Evolutionary conservation across 768 basidiomycete species (phyloP).

Genomic region (Boletus barrowsii): DNA sequence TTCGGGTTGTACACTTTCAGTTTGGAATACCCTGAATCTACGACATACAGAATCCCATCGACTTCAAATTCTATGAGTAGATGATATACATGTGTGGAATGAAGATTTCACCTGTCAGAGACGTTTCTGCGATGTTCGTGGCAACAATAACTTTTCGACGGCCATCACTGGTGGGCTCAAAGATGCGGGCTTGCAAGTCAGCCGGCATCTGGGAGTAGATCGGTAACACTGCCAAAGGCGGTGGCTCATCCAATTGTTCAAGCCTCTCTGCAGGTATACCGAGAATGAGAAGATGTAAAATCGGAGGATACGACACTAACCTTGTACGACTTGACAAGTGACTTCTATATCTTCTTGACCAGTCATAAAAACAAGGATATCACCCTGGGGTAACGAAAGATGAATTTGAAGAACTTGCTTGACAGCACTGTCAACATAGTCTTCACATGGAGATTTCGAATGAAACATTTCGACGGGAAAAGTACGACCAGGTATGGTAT

Average conservation of each 20-base stretch:
- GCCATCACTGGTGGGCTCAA: constrained; percentile 90
- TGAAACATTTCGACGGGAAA: constrained; percentile 98
- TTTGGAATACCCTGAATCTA: constrained; percentile 96
- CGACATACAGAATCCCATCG: constrained; percentile 95
- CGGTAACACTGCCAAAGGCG: constrained; percentile 85
- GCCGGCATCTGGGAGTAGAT: constrained; percentile 99
- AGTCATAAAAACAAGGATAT: constrained; percentile 98
- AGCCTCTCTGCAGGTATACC: constrained; percentile 66
- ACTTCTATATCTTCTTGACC: constrained; percentile 99
- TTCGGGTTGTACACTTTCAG: constrained; percentile 99
- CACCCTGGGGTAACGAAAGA: constrained; percentile 86
- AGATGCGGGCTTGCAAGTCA: constrained; percentile 97
- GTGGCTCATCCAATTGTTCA: constrained; percentile 86
- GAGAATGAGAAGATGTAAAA: not conserved
- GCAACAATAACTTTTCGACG: constrained; percentile 96
- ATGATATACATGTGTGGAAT: not conserved
- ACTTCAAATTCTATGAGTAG: constrained; percentile 45
- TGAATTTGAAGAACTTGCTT: constrained; percentile 98
- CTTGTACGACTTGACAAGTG: constrained; percentile 91
- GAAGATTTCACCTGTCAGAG: constrained; percentile 69
- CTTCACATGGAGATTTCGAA: constrained; percentile 96
- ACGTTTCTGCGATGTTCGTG: constrained; percentile 98
- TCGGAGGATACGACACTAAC: constrained; percentile 38
- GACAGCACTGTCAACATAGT: constrained; percentile 97
- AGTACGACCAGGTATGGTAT: constrained; percentile 91